Conservation (phyloP, 495 filamentous ascomycete species). For the Xylaria castorea region DNA sequence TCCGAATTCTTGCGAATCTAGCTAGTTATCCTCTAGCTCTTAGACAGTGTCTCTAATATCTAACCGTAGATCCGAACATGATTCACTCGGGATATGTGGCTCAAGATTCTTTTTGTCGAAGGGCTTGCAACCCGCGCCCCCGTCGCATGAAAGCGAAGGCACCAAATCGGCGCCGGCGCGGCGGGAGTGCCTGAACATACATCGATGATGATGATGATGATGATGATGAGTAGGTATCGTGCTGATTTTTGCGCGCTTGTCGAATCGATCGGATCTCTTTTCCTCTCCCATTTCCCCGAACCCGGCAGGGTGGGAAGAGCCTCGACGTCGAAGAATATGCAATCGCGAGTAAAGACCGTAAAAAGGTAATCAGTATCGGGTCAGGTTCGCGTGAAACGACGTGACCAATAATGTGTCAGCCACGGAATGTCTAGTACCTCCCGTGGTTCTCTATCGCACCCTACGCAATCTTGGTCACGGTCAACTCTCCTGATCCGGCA, state of each 20-base stretch:
- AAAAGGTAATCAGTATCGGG: not conserved
- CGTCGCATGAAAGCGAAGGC: too few species aligned
- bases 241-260: not conserved
- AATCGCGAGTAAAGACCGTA: not conserved
- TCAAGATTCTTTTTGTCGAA: not conserved
- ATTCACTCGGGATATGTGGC: not conserved
- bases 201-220: too few species aligned
- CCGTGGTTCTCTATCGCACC: not conserved
- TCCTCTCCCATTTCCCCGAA: not conserved
- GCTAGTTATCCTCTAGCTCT: not conserved
- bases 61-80: not conserved
- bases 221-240: not conserved
- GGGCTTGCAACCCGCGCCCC: not conserved
- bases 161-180: not conserved
- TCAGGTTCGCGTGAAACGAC: not conserved
- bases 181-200: not conserved
- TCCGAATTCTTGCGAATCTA: not conserved
- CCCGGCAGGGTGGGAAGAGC: not conserved
- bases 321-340: not conserved
- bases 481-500: conserved; percentile 45
- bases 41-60: not conserved
- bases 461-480: conserved; percentile 53
- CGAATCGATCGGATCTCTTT: not conserved
- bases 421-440: not conserved
- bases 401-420: not conserved